Evolutionary conservation across 176 grass and related monocot genomes (phyloP).

Genomic region (Carex littledalei): DNA sequence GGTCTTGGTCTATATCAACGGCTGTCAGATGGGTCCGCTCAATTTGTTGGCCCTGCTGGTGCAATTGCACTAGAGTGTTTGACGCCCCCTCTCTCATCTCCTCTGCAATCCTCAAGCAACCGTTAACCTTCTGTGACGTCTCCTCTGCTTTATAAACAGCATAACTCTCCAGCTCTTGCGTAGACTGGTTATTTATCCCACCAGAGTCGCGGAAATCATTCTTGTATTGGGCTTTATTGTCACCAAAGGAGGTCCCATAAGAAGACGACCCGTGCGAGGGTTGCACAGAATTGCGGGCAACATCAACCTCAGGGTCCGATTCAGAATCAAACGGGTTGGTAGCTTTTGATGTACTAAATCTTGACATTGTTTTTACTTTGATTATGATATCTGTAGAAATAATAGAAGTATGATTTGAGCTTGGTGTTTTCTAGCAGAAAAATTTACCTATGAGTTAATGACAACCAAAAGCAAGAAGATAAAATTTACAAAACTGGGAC

Average conservation of each 20-base stretch:
- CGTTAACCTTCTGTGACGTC: constrained; percentile 53
- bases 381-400: neutral
- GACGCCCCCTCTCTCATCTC: constrained; percentile 76
- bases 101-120: constrained; percentile 62
- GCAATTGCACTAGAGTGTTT: constrained; percentile 68
- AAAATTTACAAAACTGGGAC: neutral
- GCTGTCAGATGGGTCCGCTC: constrained; percentile 59
- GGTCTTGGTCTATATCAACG: constrained; percentile 82
- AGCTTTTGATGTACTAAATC: constrained; percentile 2
- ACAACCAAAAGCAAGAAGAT: neutral
- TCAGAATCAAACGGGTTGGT: constrained; percentile 51
- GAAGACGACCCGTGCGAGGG: constrained; percentile 27
- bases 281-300: constrained; percentile 4
- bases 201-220: constrained; percentile 70
- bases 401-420: neutral
- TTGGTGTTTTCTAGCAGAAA: neutral
- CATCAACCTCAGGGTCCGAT: constrained; percentile 27
- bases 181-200: constrained; percentile 60
- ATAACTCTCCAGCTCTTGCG: constrained; percentile 66
- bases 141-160: constrained; percentile 71
- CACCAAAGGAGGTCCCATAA: constrained; percentile 23
- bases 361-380: constrained; percentile 21
- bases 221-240: constrained; percentile 38
- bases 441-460: neutral
- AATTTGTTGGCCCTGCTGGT: constrained; percentile 89